Evolutionary conservation across 495 filamentous ascomycete genomes (phyloP), one percentile per base, ranked within the genome.

Genomic region (Xylaria nigripes): DNA sequence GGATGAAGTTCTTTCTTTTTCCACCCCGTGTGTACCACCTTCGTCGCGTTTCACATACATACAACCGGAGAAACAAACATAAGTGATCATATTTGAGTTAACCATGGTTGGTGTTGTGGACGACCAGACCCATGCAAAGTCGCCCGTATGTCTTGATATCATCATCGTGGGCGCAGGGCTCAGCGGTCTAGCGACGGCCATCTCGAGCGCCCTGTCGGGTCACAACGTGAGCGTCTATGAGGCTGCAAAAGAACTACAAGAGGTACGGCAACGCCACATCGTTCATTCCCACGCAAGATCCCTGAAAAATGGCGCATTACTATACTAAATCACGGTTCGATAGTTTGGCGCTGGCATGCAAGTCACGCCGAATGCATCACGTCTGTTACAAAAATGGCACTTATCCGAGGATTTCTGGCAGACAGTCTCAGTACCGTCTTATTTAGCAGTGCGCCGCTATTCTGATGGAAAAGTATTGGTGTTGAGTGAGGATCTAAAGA

Each of bases 161-260:
- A 51, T 83, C 12, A 68, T 83, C 30, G 72, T 84, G 12, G 81
- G 81, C 2, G 76, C 71, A 15, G 82, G 82, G 15, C 72, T 84
- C n/a, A 80, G 76, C 19, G 82, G 82, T 9, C 65, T 84, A 3
- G 75, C 74, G 1, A 72, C 76, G 8, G 77, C 79, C 10, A 77
- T 85, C 30, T 60, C 60, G 25, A 64, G 57, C 6, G 48, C 56
- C 25, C 32, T 63, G 0, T 58, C 60, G 6, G 67, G 67, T 7
- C 64, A 69, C 29, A 21, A 51, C 18, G 67, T 69, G 1, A 59
- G 50, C 4, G 54, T 67, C 4, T 61, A 61, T 9, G 67, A 69
- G 24, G n/a, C 59, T 6, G 62, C 62, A 2, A 52, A 48, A 4
- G 60, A 57, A 3, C 52, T 69, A 21, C 60, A 61, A 4, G 66